Conservation (phyloP, 2,329 filamentous ascomycete species). For the Huntiella moniliformis region DNA sequence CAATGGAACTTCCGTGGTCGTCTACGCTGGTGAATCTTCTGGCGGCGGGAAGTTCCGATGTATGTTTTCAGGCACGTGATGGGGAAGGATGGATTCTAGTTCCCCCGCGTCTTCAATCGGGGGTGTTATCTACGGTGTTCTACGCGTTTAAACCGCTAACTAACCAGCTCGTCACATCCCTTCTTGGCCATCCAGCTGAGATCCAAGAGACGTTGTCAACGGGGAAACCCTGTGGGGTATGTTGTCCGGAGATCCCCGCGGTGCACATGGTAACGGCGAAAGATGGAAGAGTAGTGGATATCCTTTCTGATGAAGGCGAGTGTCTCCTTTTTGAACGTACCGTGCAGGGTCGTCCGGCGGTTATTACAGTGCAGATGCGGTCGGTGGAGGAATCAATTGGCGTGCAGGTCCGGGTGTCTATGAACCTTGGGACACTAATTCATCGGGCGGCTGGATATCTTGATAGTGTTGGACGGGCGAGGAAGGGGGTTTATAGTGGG, state of each 20-base stretch:
- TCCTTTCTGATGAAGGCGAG: conserved; percentile 5
- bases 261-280: conserved; percentile 3
- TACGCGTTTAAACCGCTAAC: conserved; percentile 6
- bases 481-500: background rate
- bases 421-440: conserved; percentile 12
- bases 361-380: conserved; percentile 8
- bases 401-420: conserved; percentile 10
- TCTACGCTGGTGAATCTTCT: too few relatives aligned
- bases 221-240: background rate
- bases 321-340: conserved; percentile 10
- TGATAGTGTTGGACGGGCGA: conserved; percentile 2
- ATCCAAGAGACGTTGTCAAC: too few relatives aligned
- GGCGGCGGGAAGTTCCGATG: too few relatives aligned
- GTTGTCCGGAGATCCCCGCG: conserved; percentile 1
- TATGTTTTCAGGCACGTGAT: too few relatives aligned
- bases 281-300: conserved; percentile 7
- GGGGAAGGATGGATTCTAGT: conserved; percentile 5
- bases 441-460: conserved; percentile 13
- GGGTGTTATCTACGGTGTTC: conserved; percentile 4
- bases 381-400: background rate
- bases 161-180: background rate
- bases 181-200: background rate
- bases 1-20: too few relatives aligned
- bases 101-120: conserved; percentile 3
- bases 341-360: conserved; percentile 6